These are phyloP conservation scores for Parachaetomium inaequale DNA, from an alignment of 495 filamentous ascomycete species.

Conservation along the genomic window DNA sequence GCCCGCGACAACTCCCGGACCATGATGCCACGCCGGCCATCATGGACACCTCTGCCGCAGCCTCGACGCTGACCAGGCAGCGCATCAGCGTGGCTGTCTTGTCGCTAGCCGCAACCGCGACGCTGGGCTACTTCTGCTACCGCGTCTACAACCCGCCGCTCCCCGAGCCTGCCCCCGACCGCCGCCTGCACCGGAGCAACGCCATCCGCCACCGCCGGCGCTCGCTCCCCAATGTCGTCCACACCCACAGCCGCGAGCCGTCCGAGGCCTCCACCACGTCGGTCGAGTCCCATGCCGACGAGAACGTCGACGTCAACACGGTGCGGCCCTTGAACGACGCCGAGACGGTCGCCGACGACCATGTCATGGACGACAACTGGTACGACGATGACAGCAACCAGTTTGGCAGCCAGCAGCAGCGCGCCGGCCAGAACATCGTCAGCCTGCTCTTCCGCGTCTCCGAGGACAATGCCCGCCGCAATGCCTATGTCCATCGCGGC, in stretches of 20 bases:
- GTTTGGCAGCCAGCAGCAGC: slow-evolving; percentile 40
- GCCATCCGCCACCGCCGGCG: slow-evolving; percentile 50
- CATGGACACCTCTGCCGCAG: slow-evolving; percentile 37
- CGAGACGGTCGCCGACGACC: slow-evolving; percentile 59
- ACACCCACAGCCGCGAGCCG: slow-evolving; percentile 16
- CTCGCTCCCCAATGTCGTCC: slow-evolving; percentile 26
- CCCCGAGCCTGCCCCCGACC: slow-evolving; percentile 24
- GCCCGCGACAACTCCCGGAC: neutral
- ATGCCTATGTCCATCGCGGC: slow-evolving; percentile 92
- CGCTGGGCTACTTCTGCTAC: slow-evolving; percentile 42
- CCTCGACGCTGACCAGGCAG: slow-evolving; percentile 44
- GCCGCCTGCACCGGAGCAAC: slow-evolving; percentile 56
- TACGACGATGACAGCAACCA: slow-evolving; percentile 39
- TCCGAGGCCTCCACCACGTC: slow-evolving; percentile 34
- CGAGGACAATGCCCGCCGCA: slow-evolving; percentile 73
- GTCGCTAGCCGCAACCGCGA: slow-evolving; percentile 36
- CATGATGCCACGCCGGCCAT: slow-evolving; percentile 25
- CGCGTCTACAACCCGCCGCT: slow-evolving; percentile 26
- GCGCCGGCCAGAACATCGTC: slow-evolving; percentile 70
- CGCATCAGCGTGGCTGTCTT: slow-evolving; percentile 38
- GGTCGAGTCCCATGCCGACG: slow-evolving; percentile 46
- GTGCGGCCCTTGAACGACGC: slow-evolving; percentile 45
- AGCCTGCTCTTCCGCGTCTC: slow-evolving; percentile 74
- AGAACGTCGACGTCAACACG: slow-evolving; percentile 37
- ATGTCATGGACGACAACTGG: slow-evolving; percentile 56